Conservation (phyloP, 805 yeast species). For the Lipomyces chichibuensis region DNA sequence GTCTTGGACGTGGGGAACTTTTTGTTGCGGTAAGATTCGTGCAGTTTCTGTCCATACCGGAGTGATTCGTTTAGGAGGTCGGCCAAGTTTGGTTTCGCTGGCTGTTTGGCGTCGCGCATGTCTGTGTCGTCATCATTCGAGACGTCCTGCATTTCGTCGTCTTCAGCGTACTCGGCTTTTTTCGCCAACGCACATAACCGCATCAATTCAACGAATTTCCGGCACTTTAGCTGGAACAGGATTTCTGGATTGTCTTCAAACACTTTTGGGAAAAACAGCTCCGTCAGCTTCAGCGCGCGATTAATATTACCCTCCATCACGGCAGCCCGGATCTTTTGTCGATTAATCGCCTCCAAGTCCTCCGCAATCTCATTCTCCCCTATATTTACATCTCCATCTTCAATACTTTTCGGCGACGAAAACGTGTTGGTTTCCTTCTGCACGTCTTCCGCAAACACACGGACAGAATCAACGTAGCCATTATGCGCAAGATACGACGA, state of each 20-base stretch:
- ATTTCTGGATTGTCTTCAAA: slow-evolving; percentile 44
- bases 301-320: slow-evolving; percentile 54
- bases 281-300: slow-evolving; percentile 48
- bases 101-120: not conserved
- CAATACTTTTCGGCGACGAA: not conserved
- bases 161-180: slow-evolving; percentile 14
- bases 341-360: slow-evolving; percentile 47
- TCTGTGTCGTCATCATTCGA: slow-evolving; percentile 7
- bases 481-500: slow-evolving; percentile 59
- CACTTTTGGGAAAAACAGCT: slow-evolving; percentile 48
- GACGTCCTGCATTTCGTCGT: slow-evolving; percentile 28
- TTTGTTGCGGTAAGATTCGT: slow-evolving; percentile 41
- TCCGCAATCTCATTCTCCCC: slow-evolving; percentile 41
- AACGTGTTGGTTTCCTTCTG: slow-evolving; percentile 32
- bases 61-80: slow-evolving; percentile 45
- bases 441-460: slow-evolving; percentile 54
- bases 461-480: slow-evolving; percentile 60
- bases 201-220: slow-evolving; percentile 51
- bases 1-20: slow-evolving; percentile 37
- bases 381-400: slow-evolving; percentile 39
- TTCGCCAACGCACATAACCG: slow-evolving; percentile 35
- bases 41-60: slow-evolving; percentile 48
- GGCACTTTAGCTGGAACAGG: slow-evolving; percentile 50
- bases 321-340: slow-evolving; percentile 52
- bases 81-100: slow-evolving; percentile 2